Conservation (phyloP, 805 yeast genomes). For the Lipomyces japonicus region DNA sequence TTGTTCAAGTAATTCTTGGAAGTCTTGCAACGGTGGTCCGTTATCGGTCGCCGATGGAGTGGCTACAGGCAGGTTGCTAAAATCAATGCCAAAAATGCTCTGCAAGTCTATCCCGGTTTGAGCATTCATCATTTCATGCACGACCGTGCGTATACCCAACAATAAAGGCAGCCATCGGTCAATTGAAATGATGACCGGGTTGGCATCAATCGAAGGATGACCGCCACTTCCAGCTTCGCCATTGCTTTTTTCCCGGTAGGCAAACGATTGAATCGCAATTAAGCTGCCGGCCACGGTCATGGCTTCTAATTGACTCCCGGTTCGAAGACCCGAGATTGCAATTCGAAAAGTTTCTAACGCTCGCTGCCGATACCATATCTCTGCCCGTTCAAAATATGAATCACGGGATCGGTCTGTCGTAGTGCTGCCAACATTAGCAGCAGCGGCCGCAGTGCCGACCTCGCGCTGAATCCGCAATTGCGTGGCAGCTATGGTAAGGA, state of each 20-base stretch:
- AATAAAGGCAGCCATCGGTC: slow-evolving; percentile 27
- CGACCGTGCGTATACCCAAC: slow-evolving; percentile 25
- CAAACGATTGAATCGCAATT: slow-evolving; percentile 28
- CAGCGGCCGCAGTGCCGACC: not conserved
- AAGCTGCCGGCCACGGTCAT: slow-evolving; percentile 28
- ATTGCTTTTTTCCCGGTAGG: slow-evolving; percentile 18
- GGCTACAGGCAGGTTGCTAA: slow-evolving; percentile 6
- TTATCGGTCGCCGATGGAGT: not conserved
- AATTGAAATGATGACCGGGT: slow-evolving; percentile 15
- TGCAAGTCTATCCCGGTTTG: slow-evolving; percentile 23
- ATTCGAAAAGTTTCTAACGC: slow-evolving; percentile 29
- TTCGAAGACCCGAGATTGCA: slow-evolving; percentile 22
- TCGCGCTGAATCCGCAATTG: slow-evolving; percentile 18
- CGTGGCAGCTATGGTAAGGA: slow-evolving; percentile 27
- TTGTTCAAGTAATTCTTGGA: slow-evolving; percentile 1
- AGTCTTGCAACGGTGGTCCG: slow-evolving; percentile 5
- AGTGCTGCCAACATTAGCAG: not conserved
- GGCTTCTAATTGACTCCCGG: slow-evolving; percentile 19
- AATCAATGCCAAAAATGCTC: slow-evolving; percentile 24
- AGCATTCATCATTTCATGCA: slow-evolving; percentile 22
- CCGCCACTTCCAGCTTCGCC: not conserved
- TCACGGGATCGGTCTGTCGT: slow-evolving; percentile 8
- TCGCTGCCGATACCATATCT: slow-evolving; percentile 28
- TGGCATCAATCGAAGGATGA: not conserved
- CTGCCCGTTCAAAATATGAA: slow-evolving; percentile 23